Evolutionary conservation across 306 rosid genomes (phyloP).

Genomic region (Lablab purpureus): DNA sequence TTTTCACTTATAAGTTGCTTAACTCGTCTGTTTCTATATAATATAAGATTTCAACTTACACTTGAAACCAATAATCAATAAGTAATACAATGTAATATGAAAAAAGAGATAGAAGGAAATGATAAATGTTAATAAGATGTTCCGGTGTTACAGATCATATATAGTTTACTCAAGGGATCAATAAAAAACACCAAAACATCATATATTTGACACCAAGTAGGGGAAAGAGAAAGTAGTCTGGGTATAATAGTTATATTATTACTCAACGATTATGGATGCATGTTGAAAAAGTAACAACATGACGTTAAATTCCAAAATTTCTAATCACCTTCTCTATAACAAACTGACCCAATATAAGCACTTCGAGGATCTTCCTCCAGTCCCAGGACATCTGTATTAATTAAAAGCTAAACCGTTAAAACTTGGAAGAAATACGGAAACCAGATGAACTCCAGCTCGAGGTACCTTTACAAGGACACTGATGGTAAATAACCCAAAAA

Average conservation of each 20-base stretch:
- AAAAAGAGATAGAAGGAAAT: too few species aligned
- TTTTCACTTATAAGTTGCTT: too few species aligned
- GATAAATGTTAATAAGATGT: too few species aligned
- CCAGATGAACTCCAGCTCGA: conserved; percentile 26
- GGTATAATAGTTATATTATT: too few species aligned
- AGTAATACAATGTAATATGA: too few species aligned
- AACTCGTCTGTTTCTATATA: too few species aligned
- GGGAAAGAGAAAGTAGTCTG: too few species aligned
- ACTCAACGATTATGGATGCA: not conserved
- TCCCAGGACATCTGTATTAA: conserved; percentile 90
- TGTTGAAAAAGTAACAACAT: conserved; percentile 17
- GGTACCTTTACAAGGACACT: conserved; percentile 92
- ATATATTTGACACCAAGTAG: not conserved
- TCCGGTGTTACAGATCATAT: too few species aligned
- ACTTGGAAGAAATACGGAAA: conserved; percentile 28
- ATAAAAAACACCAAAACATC: conserved; percentile 9
- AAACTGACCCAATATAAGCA: conserved; percentile 95
- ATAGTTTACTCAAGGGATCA: not conserved
- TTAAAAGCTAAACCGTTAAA: conserved; percentile 22
- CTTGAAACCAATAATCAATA: too few species aligned
- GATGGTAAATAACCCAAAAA: conserved; percentile 87
- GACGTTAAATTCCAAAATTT: not conserved
- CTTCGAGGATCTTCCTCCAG: conserved; percentile 99
- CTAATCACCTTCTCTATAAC: conserved; percentile 78
- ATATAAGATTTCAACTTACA: too few species aligned